These are phyloP conservation scores for Apostasia shenzhenica DNA, from an alignment of 106 monocot species.

Conservation along the genomic window DNA sequence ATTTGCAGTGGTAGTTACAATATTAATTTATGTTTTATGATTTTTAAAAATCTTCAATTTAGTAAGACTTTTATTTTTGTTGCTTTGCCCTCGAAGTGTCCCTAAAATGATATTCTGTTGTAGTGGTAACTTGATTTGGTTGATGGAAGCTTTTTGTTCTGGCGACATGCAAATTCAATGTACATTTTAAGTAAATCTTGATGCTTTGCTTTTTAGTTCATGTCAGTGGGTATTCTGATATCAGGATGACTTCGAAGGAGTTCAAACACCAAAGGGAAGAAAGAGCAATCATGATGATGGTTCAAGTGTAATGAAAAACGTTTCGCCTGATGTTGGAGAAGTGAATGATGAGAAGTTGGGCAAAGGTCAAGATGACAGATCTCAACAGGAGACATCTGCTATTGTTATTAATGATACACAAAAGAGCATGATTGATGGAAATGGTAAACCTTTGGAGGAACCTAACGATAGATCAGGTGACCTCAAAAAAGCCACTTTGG, in stretches of 20 bases:
- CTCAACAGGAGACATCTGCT: constrained; percentile 9
- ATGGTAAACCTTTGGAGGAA: constrained; percentile 6
- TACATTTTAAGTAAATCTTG: too few species aligned
- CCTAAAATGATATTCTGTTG: too few species aligned
- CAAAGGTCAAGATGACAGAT: constrained; percentile 7
- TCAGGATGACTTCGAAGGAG: constrained; percentile 9
- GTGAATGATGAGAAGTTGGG: constrained; percentile 11
- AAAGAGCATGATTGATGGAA: constrained; percentile 1
- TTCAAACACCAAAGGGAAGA: neutral
- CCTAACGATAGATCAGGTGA: neutral
- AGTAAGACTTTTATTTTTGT: too few species aligned
- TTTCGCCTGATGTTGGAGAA: constrained; percentile 13
- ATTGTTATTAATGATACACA: constrained; percentile 4
- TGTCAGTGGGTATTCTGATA: neutral
- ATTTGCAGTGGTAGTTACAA: too few species aligned
- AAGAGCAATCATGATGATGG: neutral
- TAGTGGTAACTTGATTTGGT: too few species aligned
- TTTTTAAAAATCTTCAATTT: too few species aligned
- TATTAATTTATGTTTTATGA: too few species aligned
- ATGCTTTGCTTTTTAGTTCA: neutral
- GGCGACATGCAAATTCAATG: too few species aligned
- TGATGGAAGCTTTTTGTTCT: too few species aligned
- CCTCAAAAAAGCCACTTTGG: constrained; percentile 5
- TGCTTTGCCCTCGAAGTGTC: too few species aligned
- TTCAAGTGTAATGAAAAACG: neutral